Base-by-base conservation (phyloP, 495 filamentous ascomycete species). In the Neurospora sp. region DNA sequence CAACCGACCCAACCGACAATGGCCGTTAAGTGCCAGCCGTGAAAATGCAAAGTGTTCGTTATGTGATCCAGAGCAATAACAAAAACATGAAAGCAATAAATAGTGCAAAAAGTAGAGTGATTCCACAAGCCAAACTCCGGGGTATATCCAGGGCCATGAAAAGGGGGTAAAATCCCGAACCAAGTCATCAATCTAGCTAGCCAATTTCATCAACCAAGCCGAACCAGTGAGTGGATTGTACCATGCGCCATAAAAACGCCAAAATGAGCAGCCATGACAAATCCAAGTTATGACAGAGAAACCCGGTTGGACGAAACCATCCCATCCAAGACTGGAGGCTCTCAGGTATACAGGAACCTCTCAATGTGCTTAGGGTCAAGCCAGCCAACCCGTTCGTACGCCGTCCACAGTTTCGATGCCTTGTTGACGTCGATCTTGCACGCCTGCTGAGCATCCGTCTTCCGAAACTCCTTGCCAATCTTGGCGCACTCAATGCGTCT, bases 361-460 rank as follows among this genome's bases (percentile, higher is more conserved):
- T 82, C 77, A 75, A 94, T 90, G 82, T 85, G 88, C 59, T 88
- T 80, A 14, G 84, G 82, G 40, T 92, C 86, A 76, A 98, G 91
- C 93, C 94, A 97, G 71, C 93, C 93, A 69, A 97, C 92, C 69
- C 90, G 90, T 27, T 98, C 92, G 79, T 92, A 99, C 38, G 93
- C 94, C 53, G 90, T 90, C 94, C 94, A 97, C 70, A 99, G 87
- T 81, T 96, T 96, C 77, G 93, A 97, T 38, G 96, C 94, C 86
- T 99, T 99, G 85, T 98, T 98, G 81, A 98, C 96, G 80, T 99
- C 96, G 74, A 98, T 97, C 85, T 96, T 96, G 88, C 94, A 97
- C 37, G 93, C 93, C 80, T 97, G 93, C 81, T 99, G 96, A 40
- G 94, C 93, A 80, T 97, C 93, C n/a, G 96, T 98, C 88, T 98